Base-by-base conservation (phyloP, 2,329 filamentous ascomycete species). In the Sporothrix pallida region DNA sequence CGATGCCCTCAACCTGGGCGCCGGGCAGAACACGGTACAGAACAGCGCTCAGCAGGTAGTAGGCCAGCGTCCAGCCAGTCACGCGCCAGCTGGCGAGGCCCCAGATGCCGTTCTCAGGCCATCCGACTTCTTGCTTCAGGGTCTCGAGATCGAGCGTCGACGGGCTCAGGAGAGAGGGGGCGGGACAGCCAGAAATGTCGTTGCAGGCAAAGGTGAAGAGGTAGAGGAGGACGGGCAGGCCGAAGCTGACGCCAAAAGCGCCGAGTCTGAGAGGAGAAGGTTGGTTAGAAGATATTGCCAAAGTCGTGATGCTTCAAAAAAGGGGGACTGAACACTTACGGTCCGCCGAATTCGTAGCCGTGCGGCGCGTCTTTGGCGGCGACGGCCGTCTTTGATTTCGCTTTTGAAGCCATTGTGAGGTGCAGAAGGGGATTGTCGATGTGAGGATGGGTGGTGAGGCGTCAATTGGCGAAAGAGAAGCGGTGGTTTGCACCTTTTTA, bases 121-220 rank as follows among this genome's bases (percentile, higher is more conserved):
- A 97, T 78, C 92, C 94, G 60, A 93, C 89, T 79, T 98, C 94
- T 72, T 85, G 81, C 84, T 95, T 96, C 77, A 98, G 84, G 78
- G 89, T 88, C 23, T 91, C 88, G 67, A 94, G 84, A 58, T 90
- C 90, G 74, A 97, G 83, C 9, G 88, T 92, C 73, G 87, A 90
- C 46, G 93, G 94, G 77, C 87, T 86, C 52, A 97, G 87, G 9
- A 95, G 86, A 3, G 93, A 94, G 3, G 95, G 94, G 2, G 93
- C 91, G 65, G 95, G 96, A 80, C 96, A 98, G 74, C 96, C 95
- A 9, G 93, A 92, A 76, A 97, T 86, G 81, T 98, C 95, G 84
- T 98, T 98, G 87, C 95, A 98, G 78, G 92, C 86, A 80, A 98
- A 97, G 65, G 91, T 87, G 80, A 95, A 91, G 78, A 90, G 81